Evolutionary conservation across 2,329 filamentous ascomycete species (phyloP), one percentile per base, ranked within the genome.

Genomic region (Trematosphaeria pertusa): DNA sequence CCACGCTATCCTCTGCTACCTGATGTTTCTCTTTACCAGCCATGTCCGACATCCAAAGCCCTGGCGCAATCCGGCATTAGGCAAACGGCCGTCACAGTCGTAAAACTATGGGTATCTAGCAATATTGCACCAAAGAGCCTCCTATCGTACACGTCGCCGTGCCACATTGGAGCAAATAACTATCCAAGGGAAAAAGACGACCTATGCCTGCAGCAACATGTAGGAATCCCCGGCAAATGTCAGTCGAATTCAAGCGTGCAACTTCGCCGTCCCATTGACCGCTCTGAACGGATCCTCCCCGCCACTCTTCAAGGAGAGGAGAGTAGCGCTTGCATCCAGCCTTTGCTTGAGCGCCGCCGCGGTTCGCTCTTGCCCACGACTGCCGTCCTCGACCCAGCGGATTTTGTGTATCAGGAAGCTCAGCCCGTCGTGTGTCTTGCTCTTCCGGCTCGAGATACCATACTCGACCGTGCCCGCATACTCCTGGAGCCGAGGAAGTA

Each of bases 331-430:
- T 15, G 70, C 69, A 42, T 71, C 69, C 11, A 73, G 58, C 33
- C 70, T 58, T 15, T 62, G 61, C 51, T 69, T 73, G 53, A 70
- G 54, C 5, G 70, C 70, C 10, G 65, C 65, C 26, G 69, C 69
- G 24, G 62, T 70, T 22, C 70, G 54, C 44, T 72, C 70, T 38
- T 72, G 69, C 17, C 70, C 70, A 19, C 69, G 66, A 36, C 62
- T 69, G 0, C 83, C 87, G 10, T 94, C 91, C 53, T 89, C 87
- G 0, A 97, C 89, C 86, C 92, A 97, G 41, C 91, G 85, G 9
- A 96, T 82, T 41, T 85, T 84, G 51, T 86, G 80, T 37, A 99
- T 83, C 80, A 88, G 91, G 73, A 89, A 97, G 68, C 91, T 96
- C 70, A 96, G 83, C 2, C 92, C 92, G 59, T 96, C 91, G 64